Conservation (phyloP, 164 flowering plant species). For the Tetracentron sinense region DNA sequence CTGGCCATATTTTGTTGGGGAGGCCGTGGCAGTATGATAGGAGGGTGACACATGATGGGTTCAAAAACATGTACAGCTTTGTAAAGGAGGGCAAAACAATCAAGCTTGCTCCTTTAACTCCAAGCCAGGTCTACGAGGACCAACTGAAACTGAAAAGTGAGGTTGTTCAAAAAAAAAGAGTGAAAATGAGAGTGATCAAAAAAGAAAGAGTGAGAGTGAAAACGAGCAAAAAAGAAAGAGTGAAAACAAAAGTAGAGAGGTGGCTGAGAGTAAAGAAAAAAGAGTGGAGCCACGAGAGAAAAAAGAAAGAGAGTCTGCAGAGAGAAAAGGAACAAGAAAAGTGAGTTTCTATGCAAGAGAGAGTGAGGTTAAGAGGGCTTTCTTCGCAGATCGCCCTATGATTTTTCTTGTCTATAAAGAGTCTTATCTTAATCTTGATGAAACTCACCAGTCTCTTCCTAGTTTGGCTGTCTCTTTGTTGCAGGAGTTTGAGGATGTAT, state of each 20-base stretch:
- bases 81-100: background rate
- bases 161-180: background rate
- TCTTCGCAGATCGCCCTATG: background rate
- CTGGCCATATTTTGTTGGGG: background rate
- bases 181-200: background rate
- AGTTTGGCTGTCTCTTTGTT: background rate
- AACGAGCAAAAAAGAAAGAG: background rate
- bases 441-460: background rate
- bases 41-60: slow-evolving; percentile 1
- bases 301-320: too few species aligned
- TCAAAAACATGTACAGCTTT: background rate
- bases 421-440: background rate
- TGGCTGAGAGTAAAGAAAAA: background rate
- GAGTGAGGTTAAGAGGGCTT: background rate
- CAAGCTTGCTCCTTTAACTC: background rate
- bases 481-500: background rate
- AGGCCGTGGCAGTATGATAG: background rate
- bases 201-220: background rate
- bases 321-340: background rate
- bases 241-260: background rate
- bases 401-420: background rate
- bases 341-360: background rate
- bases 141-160: too few species aligned
- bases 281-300: background rate
- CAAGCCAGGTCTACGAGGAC: background rate